phyloP scores from a whole-genome alignment of 768 basidiomycete species.

The Pleurotus tuber-regium region DNA sequence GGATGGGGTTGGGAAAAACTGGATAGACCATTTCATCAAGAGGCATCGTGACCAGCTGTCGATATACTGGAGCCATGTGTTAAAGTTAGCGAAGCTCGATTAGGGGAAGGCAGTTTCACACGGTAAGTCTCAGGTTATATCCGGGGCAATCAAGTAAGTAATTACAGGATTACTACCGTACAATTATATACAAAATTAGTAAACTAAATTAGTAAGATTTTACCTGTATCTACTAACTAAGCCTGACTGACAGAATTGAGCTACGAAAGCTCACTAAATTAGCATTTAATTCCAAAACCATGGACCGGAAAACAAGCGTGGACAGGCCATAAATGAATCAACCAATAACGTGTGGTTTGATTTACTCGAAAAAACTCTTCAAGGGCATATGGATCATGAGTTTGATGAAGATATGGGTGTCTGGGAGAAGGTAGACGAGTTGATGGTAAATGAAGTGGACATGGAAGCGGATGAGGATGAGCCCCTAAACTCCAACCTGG shows the following conservation, averaged over 20 bases:
- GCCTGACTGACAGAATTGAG: no score
- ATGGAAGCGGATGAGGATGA: constrained; percentile 8
- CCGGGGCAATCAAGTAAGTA: no score
- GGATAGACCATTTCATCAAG: constrained; percentile 29
- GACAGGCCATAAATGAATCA: constrained; percentile 32
- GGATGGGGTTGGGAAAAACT: constrained; percentile 32
- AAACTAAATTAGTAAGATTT: no score
- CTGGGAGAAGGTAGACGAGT: not conserved
- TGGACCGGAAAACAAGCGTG: constrained; percentile 33
- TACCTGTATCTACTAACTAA: no score
- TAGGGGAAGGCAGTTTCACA: no score
- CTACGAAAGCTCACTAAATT: no score
- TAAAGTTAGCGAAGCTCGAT: no score
- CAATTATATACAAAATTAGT: no score
- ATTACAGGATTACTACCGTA: no score
- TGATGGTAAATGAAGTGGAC: not conserved
- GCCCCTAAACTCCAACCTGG: not conserved
- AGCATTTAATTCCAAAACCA: no score
- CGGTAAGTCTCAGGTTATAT: no score
- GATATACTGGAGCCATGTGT: constrained; percentile 27
- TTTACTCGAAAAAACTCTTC: constrained; percentile 25
- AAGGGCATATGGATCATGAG: constrained; percentile 2
- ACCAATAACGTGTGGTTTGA: constrained; percentile 32
- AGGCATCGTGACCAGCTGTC: constrained; percentile 25
- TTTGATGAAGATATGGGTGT: not conserved